Evolutionary conservation across 2,329 filamentous ascomycete genomes (phyloP), one percentile per base, ranked within the genome.

Genomic region (Leptographium radiaticola): DNA sequence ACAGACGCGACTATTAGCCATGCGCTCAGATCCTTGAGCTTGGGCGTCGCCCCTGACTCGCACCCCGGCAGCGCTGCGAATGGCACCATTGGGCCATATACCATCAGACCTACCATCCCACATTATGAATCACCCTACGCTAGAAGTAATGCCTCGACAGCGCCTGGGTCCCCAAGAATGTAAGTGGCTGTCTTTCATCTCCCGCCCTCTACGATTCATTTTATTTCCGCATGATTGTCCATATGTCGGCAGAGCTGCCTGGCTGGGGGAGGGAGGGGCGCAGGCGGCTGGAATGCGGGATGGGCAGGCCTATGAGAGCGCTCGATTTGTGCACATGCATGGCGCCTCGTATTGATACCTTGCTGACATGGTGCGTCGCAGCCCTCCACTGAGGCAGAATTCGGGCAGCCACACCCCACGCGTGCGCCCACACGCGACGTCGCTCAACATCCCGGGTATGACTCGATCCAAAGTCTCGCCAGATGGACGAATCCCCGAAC

Each of bases 391-490:
- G 57, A 74, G 86, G 64, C 84, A 86, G 64, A 87, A 84, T 62
- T 93, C 88, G 12, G 85, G 85, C 55, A 77, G 75, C 51, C 82
- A 83, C 31, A 95, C 90, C 7, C 89, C 90, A 33, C 78, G 86
- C 59, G 78, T 89, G 49, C 81, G 85, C 59, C 79, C 84, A 25
- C 89, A 94, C 68, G 89, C 93, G 11, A 97, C 93, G 16, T 96
- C 93, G 15, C 83, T 97, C 63, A 95, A 95, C 67, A 96, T 98
- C 56, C 93, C 93, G 55, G 93, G 93, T 60, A 83, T 98, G 75
- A 98, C 93, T 56, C 86, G 89, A 64, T 97, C 91, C 56, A 89
- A 89, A 65, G 89, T 95, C 49, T 98, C 93, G 2, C 93, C 93
- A 10, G 93, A 98, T 68, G 93, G 93, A 60, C 83, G 88, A 63